Evolutionary conservation across 2,329 filamentous ascomycete genomes (phyloP).

Genomic region (Peltaster fructicola): DNA sequence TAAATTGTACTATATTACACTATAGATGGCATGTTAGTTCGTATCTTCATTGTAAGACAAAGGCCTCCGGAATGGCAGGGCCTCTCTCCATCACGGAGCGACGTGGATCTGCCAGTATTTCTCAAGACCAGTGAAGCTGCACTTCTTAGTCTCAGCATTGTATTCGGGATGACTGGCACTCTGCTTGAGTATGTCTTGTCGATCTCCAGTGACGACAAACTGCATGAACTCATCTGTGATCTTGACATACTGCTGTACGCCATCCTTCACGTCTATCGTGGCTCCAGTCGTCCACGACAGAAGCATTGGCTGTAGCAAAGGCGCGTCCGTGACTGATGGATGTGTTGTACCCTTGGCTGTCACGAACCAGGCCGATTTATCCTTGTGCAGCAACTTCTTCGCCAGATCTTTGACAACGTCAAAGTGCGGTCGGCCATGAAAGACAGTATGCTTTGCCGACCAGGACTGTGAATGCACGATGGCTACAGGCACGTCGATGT

Average conservation of each 20-base stretch:
- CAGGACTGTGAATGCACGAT: constrained; percentile 47
- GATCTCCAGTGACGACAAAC: constrained; percentile 26
- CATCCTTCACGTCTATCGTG: constrained; percentile 36
- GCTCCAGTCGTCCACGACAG: constrained; percentile 43
- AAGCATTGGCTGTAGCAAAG: constrained; percentile 41
- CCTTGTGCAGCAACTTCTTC: constrained; percentile 24
- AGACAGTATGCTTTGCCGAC: constrained; percentile 36
- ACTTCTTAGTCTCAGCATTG: constrained; percentile 15
- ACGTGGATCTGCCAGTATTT: constrained; percentile 29
- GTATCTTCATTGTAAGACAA: no score
- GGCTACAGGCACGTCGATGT: constrained; percentile 39
- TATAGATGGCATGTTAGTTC: no score
- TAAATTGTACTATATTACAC: no score
- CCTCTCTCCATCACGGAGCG: no score
- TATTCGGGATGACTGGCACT: constrained; percentile 26
- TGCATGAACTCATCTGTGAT: constrained; percentile 40
- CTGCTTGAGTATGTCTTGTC: constrained; percentile 32
- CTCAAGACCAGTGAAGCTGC: constrained; percentile 8
- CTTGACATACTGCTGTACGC: constrained; percentile 42
- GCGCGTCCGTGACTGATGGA: constrained; percentile 46
- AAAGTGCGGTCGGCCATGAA: constrained; percentile 46
- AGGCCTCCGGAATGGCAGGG: no score
- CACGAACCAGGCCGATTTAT: constrained; percentile 24
- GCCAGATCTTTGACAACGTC: constrained; percentile 41
- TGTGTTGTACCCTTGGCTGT: constrained; percentile 27